Evolutionary conservation across 192 early-diverging fungal species (phyloP).

Genomic region (Podila verticillata): DNA sequence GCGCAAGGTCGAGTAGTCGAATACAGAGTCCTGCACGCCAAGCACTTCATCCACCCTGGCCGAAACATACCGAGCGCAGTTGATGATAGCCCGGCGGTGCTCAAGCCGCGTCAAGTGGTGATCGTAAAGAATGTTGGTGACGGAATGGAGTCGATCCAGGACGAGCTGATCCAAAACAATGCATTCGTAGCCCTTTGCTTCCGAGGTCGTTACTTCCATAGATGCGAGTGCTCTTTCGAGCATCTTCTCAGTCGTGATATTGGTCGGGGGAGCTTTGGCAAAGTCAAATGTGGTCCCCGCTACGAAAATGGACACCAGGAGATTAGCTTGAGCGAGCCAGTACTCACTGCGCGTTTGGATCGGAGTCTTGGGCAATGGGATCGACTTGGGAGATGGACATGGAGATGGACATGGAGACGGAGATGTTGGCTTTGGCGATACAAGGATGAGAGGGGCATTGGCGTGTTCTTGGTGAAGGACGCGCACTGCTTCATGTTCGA

Average conservation of each 20-base stretch:
- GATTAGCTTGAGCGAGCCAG: slow-evolving; percentile 31
- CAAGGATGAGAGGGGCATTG: background rate
- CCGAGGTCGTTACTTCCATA: background rate
- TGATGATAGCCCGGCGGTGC: slow-evolving; percentile 43
- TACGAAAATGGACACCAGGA: slow-evolving; percentile 24
- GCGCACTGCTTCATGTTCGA: slow-evolving; percentile 19
- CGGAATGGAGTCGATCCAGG: slow-evolving; percentile 24
- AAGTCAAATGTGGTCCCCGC: slow-evolving; percentile 26
- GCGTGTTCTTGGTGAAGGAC: slow-evolving; percentile 34
- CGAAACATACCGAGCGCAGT: slow-evolving; percentile 46
- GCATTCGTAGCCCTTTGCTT: background rate
- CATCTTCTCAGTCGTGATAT: background rate
- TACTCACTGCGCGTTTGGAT: slow-evolving; percentile 15
- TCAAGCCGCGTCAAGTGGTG: slow-evolving; percentile 21
- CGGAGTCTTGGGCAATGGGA: background rate
- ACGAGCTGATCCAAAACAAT: slow-evolving; percentile 3
- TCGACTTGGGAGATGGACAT: background rate
- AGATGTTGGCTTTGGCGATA: too few relatives aligned
- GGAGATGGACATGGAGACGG: too few relatives aligned
- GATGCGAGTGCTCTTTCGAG: background rate
- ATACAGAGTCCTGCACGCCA: slow-evolving; percentile 7
- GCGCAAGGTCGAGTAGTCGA: slow-evolving; percentile 20
- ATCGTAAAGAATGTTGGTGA: slow-evolving; percentile 36
- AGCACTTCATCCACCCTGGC: slow-evolving; percentile 31
- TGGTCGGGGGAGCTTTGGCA: background rate